Evolutionary conservation across 2,329 filamentous ascomycete species (phyloP).

Genomic region (Trichoderma brevicompactum): DNA sequence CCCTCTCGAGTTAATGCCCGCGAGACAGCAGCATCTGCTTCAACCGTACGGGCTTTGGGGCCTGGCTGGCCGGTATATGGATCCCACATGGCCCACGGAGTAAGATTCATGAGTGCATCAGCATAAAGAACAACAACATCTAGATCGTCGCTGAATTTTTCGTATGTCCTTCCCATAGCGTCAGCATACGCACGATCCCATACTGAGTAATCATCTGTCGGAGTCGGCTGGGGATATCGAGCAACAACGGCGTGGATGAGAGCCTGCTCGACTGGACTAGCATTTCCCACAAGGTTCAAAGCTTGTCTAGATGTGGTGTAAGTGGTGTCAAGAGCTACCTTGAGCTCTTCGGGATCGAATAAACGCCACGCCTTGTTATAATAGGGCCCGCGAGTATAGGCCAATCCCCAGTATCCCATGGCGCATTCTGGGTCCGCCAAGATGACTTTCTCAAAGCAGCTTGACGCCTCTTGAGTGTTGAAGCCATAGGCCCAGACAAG

Average conservation of each 20-base stretch:
- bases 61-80: background rate
- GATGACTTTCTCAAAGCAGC: constrained; percentile 63
- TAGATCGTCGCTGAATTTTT: constrained; percentile 2
- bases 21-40: constrained; percentile 3
- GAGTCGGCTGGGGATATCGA: constrained; percentile 6
- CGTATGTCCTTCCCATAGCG: background rate
- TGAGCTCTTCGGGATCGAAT: constrained; percentile 13
- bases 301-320: background rate
- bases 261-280: constrained; percentile 12
- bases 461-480: constrained; percentile 69
- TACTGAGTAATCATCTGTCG: constrained; percentile 6
- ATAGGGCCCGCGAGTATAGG: constrained; percentile 72
- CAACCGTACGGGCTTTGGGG: background rate
- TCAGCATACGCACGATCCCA: constrained; percentile 19
- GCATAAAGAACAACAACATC: constrained; percentile 4
- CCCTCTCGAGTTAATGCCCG: background rate
- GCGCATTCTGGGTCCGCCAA: constrained; percentile 56
- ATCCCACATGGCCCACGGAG: constrained; percentile 20
- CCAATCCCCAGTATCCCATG: constrained; percentile 69
- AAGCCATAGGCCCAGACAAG: constrained; percentile 71
- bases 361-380: constrained; percentile 70
- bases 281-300: background rate
- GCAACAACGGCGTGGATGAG: constrained; percentile 17
- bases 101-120: constrained; percentile 18
- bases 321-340: background rate